Conservation (phyloP, 2,329 filamentous ascomycete species). For the Dactylella cylindrospora region DNA sequence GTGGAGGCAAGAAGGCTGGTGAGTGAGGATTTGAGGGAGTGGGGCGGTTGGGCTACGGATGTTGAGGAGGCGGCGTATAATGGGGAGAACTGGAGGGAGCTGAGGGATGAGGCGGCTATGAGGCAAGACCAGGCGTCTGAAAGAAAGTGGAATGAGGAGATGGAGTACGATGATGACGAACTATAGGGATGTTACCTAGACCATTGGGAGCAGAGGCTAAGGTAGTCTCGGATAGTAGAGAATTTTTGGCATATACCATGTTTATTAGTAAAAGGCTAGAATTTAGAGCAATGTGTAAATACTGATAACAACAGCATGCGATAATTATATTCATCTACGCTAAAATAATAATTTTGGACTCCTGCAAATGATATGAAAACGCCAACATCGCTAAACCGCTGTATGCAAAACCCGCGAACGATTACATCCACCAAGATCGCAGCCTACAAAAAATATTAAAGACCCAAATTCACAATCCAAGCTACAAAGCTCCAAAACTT, state of each 20-base stretch:
- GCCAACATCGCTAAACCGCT: not conserved
- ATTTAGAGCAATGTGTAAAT: too few species aligned
- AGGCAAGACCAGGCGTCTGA: too few species aligned
- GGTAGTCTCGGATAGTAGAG: too few species aligned
- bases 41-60: slow-evolving; percentile 37
- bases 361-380: not conserved
- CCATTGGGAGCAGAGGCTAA: too few species aligned
- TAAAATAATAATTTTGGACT: not conserved
- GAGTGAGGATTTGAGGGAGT: slow-evolving; percentile 13
- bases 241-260: too few species aligned
- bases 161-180: slow-evolving; percentile 3
- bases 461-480: not conserved
- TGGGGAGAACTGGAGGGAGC: slow-evolving; percentile 31
- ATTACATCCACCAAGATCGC: not conserved
- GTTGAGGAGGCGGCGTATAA: slow-evolving; percentile 34
- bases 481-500: not conserved
- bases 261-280: too few species aligned
- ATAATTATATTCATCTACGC: not conserved
- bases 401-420: not conserved
- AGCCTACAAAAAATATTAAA: not conserved
- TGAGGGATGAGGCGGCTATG: slow-evolving; percentile 17
- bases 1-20: slow-evolving; percentile 16
- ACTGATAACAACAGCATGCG: too few species aligned
- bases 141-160: not conserved
- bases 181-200: too few species aligned